Evolutionary conservation across 495 filamentous ascomycete species (phyloP), one percentile per base, ranked within the genome.

Genomic region (Aspergillus nanangensis): DNA sequence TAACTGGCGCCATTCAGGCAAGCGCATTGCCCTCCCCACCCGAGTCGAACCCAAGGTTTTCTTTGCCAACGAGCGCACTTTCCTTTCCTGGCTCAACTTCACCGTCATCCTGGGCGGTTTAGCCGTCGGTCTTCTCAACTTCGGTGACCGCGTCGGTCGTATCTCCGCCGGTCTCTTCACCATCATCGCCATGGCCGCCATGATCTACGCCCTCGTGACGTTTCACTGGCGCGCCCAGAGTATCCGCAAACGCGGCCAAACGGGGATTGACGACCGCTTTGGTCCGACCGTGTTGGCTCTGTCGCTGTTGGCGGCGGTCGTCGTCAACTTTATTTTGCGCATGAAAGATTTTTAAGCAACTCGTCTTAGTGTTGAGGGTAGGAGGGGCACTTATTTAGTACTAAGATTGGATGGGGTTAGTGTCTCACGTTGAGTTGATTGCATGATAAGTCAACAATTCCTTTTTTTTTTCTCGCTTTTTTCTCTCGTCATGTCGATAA

Each of bases 11-110:
- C 40, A 36, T 9, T 5, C 52, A 90, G 90, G 90, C 77, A 99
- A 99, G 66, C 90, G 93, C 54, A 99, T 99, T 65, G 91, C 94
- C 50, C 89, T 99, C 50, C 93, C 93, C 43, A 95, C 90, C 33
- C 90, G 93, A 51, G 91, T 99, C 67, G 93, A 99, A 65, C 93
- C 93, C 31, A 99, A 99, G 69, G 93, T 98, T 71, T 99, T 97
- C 82, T 99, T 99, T 77, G 93, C 93, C 66, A 97, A 97, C 75
- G 93, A 99, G 75, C 90, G 93, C 41, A 99, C 93, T 32, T 99
- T 97, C 60, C 83, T 99, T 58, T 93, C 87, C 61, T 99, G 94
- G 94, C 86, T 99, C 55, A 97, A 97, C 76, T 97, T 97, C 78
- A 93, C 88, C 61, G 92, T 97, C 60, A 91, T 99, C 65, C 82